Percentiles rank a stretch among this genome's conserved stretches.
Evolutionary conservation across 805 yeast genomes (phyloP).

Genomic region (Pichia californica): DNA sequence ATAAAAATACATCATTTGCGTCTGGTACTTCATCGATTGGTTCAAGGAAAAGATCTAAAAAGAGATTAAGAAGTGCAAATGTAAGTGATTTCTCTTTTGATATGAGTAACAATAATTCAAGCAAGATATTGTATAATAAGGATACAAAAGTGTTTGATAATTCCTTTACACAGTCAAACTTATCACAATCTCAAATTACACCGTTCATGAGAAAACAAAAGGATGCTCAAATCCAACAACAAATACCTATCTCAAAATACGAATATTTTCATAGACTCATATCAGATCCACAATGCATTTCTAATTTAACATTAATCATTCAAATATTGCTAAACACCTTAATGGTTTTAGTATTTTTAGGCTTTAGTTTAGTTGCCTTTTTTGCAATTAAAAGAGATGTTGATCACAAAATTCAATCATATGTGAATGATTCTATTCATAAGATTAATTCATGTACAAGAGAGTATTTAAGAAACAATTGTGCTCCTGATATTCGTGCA

Average conservation of each 20-base stretch:
- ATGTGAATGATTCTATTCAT: slow-evolving; percentile 51
- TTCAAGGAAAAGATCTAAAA: slow-evolving; percentile 14
- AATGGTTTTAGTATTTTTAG: slow-evolving; percentile 17
- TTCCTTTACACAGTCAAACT: not conserved
- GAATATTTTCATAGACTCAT: slow-evolving; percentile 14
- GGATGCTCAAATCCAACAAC: not conserved
- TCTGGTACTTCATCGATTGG: slow-evolving; percentile 7
- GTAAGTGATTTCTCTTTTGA: not conserved
- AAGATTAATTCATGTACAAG: slow-evolving; percentile 65
- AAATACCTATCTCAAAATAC: not conserved
- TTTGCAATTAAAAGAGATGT: slow-evolving; percentile 47
- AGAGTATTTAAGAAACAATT: slow-evolving; percentile 65
- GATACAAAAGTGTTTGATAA: too few relatives aligned
- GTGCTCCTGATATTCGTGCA: slow-evolving; percentile 56
- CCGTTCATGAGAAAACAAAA: not conserved
- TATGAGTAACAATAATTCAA: not conserved
- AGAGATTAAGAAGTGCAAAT: slow-evolving; percentile 12
- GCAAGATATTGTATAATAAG: not conserved
- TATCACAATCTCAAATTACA: not conserved
- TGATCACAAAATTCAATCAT: slow-evolving; percentile 56
- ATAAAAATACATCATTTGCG: slow-evolving; percentile 10
- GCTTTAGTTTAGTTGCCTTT: slow-evolving; percentile 17
- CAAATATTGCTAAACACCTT: slow-evolving; percentile 24
- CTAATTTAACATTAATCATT: slow-evolving; percentile 21
- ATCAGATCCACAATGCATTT: slow-evolving; percentile 24